A percentile compares a stretch with the other conserved stretches of the same genome.
These are phyloP conservation scores for Aspergillus viridinutans DNA, from an alignment of 2,329 filamentous ascomycete species.

Conservation along the genomic window DNA sequence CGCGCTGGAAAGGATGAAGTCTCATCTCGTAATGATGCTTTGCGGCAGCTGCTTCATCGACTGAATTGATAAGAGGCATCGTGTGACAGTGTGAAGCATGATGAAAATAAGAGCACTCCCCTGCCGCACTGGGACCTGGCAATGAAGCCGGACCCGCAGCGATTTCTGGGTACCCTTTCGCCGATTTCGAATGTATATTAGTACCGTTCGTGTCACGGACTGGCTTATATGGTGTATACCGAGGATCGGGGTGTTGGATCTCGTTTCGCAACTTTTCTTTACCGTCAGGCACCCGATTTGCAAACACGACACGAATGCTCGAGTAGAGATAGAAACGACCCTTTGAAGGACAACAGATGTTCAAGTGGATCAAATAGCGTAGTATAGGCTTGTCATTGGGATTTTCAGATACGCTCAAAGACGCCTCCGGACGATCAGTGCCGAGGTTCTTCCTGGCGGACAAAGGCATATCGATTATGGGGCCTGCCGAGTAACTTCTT, in stretches of 20 bases:
- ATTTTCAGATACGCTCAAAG: slow-evolving; percentile 42
- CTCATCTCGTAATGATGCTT: not conserved
- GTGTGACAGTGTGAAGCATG: slow-evolving; percentile 3
- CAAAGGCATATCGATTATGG: slow-evolving; percentile 69
- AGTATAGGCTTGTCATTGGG: slow-evolving; percentile 61
- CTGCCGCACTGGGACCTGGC: slow-evolving; percentile 2
- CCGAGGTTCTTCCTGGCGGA: slow-evolving; percentile 40
- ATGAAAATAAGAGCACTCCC: slow-evolving; percentile 7
- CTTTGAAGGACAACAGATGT: slow-evolving; percentile 82
- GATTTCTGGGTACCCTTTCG: slow-evolving; percentile 56
- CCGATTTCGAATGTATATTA: slow-evolving; percentile 48
- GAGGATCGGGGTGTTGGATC: slow-evolving; percentile 80
- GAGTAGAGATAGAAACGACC: slow-evolving; percentile 89
- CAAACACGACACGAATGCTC: slow-evolving; percentile 89
- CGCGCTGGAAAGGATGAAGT: slow-evolving; percentile 16
- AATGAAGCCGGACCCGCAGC: slow-evolving; percentile 47
- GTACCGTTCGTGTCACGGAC: slow-evolving; percentile 40
- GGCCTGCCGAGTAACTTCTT: slow-evolving; percentile 83
- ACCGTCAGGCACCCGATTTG: slow-evolving; percentile 90
- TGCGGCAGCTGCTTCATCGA: not conserved
- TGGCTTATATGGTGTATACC: slow-evolving; percentile 79
- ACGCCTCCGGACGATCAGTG: slow-evolving; percentile 52
- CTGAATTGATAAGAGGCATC: not conserved
- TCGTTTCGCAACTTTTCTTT: slow-evolving; percentile 91
- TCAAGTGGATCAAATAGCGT: slow-evolving; percentile 85